A percentile compares a stretch with the other conserved stretches of the same genome.
Conservation (phyloP, 2,329 filamentous ascomycete genomes). For the Lecanicillium sp. region DNA sequence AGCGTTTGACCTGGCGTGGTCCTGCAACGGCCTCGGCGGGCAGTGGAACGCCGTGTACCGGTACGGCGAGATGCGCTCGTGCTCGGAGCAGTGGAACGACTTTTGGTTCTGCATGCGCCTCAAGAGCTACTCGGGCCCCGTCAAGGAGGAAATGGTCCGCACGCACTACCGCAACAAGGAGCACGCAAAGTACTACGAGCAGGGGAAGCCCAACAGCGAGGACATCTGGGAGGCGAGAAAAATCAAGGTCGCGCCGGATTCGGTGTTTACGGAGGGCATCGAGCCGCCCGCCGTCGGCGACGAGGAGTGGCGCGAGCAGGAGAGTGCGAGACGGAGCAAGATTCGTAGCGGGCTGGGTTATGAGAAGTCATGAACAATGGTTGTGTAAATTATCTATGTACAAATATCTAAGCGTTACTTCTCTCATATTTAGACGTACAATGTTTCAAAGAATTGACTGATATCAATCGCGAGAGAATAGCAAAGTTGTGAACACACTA, state of each 20-base stretch:
- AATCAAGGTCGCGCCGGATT: conserved; percentile 44
- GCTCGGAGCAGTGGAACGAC: conserved; percentile 80
- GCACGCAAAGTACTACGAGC: conserved; percentile 57
- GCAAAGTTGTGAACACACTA: too few relatives aligned
- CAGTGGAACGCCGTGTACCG: conserved; percentile 92
- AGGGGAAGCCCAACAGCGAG: conserved; percentile 65
- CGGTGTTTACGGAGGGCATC: conserved; percentile 35
- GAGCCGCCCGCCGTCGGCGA: conserved; percentile 31
- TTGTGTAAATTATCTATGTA: too few relatives aligned
- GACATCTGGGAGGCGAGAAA: conserved; percentile 79
- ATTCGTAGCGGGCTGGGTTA: conserved; percentile 26
- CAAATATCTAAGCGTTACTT: too few relatives aligned
- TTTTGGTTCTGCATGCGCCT: conserved; percentile 98
- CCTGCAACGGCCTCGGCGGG: conserved; percentile 85
- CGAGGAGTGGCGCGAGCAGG: conserved; percentile 32
- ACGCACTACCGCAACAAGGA: conserved; percentile 62
- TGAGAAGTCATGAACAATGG: conserved; percentile 10
- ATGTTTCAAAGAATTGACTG: too few relatives aligned
- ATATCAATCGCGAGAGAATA: too few relatives aligned
- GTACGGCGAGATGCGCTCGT: conserved; percentile 67
- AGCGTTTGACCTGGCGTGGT: conserved; percentile 88
- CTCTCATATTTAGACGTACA: background rate
- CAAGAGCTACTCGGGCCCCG: conserved; percentile 50
- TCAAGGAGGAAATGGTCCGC: conserved; percentile 54
- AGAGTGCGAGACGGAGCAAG: conserved; percentile 23